Evolutionary conservation across 805 yeast species (phyloP).

Genomic region (Yamadazyma phyllophila): DNA sequence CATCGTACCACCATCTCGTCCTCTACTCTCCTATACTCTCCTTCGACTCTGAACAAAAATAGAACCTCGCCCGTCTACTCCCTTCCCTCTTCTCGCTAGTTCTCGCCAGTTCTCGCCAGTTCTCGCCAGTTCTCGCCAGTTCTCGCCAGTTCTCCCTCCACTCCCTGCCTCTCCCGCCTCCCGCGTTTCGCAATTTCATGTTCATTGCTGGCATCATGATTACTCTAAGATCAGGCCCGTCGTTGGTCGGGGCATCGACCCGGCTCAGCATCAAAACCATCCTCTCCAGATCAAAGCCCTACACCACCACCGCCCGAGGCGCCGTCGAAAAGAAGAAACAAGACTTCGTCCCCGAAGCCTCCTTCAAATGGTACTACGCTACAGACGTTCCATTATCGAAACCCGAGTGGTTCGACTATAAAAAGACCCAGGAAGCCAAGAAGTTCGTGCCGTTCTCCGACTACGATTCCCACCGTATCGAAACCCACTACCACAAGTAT

Average conservation of each 20-base stretch:
- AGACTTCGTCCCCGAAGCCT: slow-evolving; percentile 14
- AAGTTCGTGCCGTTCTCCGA: slow-evolving; percentile 68
- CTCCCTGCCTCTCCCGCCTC: too few relatives aligned
- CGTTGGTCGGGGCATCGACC: slow-evolving; percentile 1
- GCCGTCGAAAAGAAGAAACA: slow-evolving; percentile 6
- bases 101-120: too few relatives aligned
- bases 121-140: too few relatives aligned
- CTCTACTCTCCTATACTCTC: too few relatives aligned
- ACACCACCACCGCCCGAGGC: slow-evolving; percentile 10
- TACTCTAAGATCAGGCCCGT: neutral
- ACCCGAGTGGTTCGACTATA: slow-evolving; percentile 60
- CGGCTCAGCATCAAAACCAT: slow-evolving; percentile 4
- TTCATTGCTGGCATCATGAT: neutral
- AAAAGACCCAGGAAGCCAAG: slow-evolving; percentile 47
- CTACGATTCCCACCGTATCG: slow-evolving; percentile 62
- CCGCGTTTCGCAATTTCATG: neutral
- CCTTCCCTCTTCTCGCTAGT: too few relatives aligned
- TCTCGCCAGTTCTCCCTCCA: too few relatives aligned
- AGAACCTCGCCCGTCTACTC: too few relatives aligned
- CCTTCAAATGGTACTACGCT: slow-evolving; percentile 73
- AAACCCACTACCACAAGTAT: slow-evolving; percentile 40
- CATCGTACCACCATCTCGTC: too few relatives aligned
- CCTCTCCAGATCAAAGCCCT: slow-evolving; percentile 8
- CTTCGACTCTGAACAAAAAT: too few relatives aligned
- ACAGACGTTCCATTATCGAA: slow-evolving; percentile 71